Evolutionary conservation across 2,329 filamentous ascomycete genomes (phyloP), one percentile per base, ranked within the genome.

Genomic region (Paracoccidioides brasiliensis): DNA sequence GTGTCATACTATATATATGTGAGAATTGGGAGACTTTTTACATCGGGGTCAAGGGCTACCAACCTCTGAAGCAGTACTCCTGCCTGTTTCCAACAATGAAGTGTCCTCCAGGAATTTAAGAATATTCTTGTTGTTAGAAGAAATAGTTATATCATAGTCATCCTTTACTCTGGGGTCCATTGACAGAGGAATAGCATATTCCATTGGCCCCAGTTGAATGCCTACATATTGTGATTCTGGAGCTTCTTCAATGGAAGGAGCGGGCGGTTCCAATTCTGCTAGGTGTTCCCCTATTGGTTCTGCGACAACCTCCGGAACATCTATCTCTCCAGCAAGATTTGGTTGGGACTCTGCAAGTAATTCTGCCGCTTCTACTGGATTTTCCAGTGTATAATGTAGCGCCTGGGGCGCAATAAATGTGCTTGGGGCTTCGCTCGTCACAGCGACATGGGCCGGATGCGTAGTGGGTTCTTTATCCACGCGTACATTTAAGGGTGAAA

Each of bases 81-180:
- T 52, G 33, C 33, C 6, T 2, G 38, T 42, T 52, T 14, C 50
- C 9, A 42, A 7, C 3, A 44, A 54, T 42, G 37, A 49, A 15
- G 44, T 15, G 45, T 43, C 33, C 22, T 54, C 54, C 14, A 72
- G 56, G 50, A 70, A 69, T 38, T 64, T 62, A 35, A 56, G 61
- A 38, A 72, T 68, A 38, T 48, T 57, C n/a, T 65, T 57, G 14
- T 64, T 60, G 41, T 68, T 65, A 28, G 63, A 60, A 5, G 57
- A 55, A 32, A 73, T 56, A 1, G 69, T 63, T 35, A 61, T 61
- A 54, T 72, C 69, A 54, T 74, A 74, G 54, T 72, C 69, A 57
- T 72, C 70, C 52, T 73, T 73, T 3, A 73, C 66, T 40, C 71
- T 66, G 28, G 71, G 70, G 58, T 74, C 71, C 70, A 74, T 73